Conservation (phyloP, 2,329 filamentous ascomycete species). For the Pseudonectria buxi region DNA sequence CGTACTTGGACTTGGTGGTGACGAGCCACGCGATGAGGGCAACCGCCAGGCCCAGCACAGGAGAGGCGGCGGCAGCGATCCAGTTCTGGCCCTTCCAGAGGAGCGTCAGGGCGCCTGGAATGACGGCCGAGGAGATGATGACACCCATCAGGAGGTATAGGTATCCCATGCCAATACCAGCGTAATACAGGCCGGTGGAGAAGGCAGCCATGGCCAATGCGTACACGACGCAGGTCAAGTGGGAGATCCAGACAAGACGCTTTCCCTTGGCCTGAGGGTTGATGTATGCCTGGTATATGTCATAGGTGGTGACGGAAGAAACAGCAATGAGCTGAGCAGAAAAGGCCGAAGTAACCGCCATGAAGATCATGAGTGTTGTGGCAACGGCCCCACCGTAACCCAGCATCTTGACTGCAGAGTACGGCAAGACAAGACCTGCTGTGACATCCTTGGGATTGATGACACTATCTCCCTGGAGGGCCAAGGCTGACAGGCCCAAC, state of each 20-base stretch:
- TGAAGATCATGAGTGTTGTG: conserved; percentile 76
- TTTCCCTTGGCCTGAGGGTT: conserved; percentile 69
- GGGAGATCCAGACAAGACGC: conserved; percentile 72
- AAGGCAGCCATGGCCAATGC: conserved; percentile 72
- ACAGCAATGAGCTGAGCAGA: conserved; percentile 82
- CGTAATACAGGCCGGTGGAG: conserved; percentile 66
- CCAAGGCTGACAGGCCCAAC: conserved; percentile 75
- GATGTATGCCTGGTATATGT: conserved; percentile 82
- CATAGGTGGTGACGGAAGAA: conserved; percentile 80
- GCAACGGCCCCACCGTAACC: conserved; percentile 75
- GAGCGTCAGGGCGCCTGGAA: conserved; percentile 74
- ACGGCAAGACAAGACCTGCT: conserved; percentile 77
- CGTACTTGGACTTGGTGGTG: conserved; percentile 30
- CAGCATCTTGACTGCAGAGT: conserved; percentile 75
- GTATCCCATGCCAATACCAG: conserved; percentile 79
- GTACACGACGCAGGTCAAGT: conserved; percentile 64
- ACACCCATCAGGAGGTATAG: conserved; percentile 88
- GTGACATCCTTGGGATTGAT: conserved; percentile 66
- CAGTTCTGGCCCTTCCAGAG: conserved; percentile 75
- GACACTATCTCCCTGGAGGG: conserved; percentile 49
- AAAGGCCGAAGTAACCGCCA: conserved; percentile 81
- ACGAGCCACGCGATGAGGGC: conserved; percentile 71
- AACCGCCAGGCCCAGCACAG: conserved; percentile 58
- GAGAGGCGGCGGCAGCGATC: conserved; percentile 61
- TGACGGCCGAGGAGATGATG: conserved; percentile 77